Conservation (phyloP, 2,329 filamentous ascomycete genomes). For the Coniochaeta sp. region DNA sequence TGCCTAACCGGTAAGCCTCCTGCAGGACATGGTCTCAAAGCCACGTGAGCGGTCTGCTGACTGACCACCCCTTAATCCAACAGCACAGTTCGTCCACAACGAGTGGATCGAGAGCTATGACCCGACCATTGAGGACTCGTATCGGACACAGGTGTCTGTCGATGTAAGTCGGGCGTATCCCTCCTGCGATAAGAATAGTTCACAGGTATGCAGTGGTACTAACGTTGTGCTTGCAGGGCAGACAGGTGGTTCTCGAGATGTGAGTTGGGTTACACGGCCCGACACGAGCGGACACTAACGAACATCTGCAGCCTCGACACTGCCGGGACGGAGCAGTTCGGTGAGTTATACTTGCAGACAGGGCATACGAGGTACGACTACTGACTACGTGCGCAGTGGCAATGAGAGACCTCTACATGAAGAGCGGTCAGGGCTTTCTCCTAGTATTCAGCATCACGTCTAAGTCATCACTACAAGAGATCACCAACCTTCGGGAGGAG, state of each 20-base stretch:
- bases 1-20: conserved; percentile 83
- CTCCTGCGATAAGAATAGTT: background rate
- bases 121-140: conserved; percentile 72
- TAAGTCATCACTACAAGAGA: conserved; percentile 72
- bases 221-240: conserved; percentile 50
- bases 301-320: conserved; percentile 62
- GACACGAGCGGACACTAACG: conserved; percentile 15
- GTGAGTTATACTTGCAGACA: conserved; percentile 44
- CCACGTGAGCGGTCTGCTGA: conserved; percentile 9
- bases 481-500: conserved; percentile 76
- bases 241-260: conserved; percentile 87
- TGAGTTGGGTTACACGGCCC: conserved; percentile 31
- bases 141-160: conserved; percentile 68
- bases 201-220: background rate
- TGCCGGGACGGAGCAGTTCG: conserved; percentile 87
- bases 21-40: conserved; percentile 13
- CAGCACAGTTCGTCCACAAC: conserved; percentile 89
- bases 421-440: conserved; percentile 84
- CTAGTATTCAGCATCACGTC: conserved; percentile 91
- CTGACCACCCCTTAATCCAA: conserved; percentile 11
- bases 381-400: conserved; percentile 37
- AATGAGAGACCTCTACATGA: conserved; percentile 84
- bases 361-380: background rate
- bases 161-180: conserved; percentile 69
- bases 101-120: conserved; percentile 89